Evolutionary conservation across 768 basidiomycete species (phyloP).

Genomic region (Dioszegia aurantiaca): DNA sequence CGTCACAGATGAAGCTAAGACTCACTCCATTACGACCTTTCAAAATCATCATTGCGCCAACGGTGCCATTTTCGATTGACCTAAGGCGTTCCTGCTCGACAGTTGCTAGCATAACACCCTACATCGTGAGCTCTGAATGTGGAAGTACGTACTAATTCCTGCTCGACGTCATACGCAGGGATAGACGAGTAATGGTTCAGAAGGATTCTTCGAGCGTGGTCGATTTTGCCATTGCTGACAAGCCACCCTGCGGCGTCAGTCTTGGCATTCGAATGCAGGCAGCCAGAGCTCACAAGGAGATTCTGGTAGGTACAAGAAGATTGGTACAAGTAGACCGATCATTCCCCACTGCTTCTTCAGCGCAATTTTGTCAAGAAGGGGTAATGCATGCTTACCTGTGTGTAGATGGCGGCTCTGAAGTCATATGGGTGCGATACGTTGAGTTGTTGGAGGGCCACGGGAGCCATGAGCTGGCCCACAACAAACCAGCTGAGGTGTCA

Average conservation of each 20-base stretch:
- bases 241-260: slow-evolving; percentile 22
- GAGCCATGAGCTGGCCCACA: slow-evolving; percentile 32
- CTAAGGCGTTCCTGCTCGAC: slow-evolving; percentile 13
- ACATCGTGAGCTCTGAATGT: neutral
- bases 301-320: slow-evolving; percentile 21
- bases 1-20: too few species aligned
- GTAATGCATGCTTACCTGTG: too few species aligned
- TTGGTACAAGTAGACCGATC: slow-evolving; percentile 15
- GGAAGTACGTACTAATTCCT: slow-evolving; percentile 7
- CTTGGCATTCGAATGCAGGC: neutral
- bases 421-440: slow-evolving; percentile 20
- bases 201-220: slow-evolving; percentile 20
- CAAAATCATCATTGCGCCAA: slow-evolving; percentile 14
- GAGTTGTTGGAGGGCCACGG: slow-evolving; percentile 23
- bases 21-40: slow-evolving; percentile 17
- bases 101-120: slow-evolving; percentile 15
- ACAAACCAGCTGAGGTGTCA: slow-evolving; percentile 32
- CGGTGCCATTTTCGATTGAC: neutral
- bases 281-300: slow-evolving; percentile 17
- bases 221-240: slow-evolving; percentile 22
- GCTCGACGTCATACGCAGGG: slow-evolving; percentile 20
- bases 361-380: too few species aligned
- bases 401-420: slow-evolving; percentile 27
- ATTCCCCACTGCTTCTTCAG: slow-evolving; percentile 28
- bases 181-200: slow-evolving; percentile 17